These are phyloP conservation scores for Mycena crocata DNA, from an alignment of 768 basidiomycete species.

Conservation along the genomic window DNA sequence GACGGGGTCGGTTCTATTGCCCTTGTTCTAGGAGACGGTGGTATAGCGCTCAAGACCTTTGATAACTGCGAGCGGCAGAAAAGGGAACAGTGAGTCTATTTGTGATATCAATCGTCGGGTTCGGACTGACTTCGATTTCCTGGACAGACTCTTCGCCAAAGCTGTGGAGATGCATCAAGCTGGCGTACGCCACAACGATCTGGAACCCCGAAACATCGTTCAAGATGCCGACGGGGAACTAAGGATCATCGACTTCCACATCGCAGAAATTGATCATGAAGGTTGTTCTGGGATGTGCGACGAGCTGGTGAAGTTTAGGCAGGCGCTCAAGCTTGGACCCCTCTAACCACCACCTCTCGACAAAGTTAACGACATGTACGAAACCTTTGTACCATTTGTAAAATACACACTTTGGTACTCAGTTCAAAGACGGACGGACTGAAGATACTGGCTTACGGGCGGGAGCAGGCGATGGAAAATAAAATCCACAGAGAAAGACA, in stretches of 20 bases:
- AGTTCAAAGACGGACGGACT: too few species aligned
- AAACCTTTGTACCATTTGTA: too few species aligned
- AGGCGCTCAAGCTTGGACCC: too few species aligned
- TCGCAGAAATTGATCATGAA: slow-evolving; percentile 10
- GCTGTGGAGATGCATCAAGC: slow-evolving; percentile 19
- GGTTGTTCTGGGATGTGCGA: slow-evolving; percentile 23
- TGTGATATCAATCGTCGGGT: neutral
- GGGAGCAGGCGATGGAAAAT: too few species aligned
- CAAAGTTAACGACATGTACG: too few species aligned
- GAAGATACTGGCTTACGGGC: too few species aligned
- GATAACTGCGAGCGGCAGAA: neutral
- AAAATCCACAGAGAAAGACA: too few species aligned
- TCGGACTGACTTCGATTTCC: neutral
- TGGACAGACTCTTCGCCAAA: slow-evolving; percentile 15
- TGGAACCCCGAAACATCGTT: slow-evolving; percentile 21
- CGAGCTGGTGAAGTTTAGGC: slow-evolving; percentile 9
- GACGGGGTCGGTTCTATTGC: slow-evolving; percentile 12
- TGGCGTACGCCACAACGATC: slow-evolving; percentile 22
- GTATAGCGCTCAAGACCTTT: slow-evolving; percentile 12
- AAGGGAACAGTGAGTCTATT: slow-evolving; percentile 6
- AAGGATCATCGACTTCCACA: slow-evolving; percentile 29
- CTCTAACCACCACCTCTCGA: too few species aligned
- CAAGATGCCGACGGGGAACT: slow-evolving; percentile 12
- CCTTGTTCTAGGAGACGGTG: slow-evolving; percentile 18
- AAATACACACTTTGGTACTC: too few species aligned